Evolutionary conservation across 2,329 filamentous ascomycete species (phyloP).

Genomic region (Saccharata proteae): DNA sequence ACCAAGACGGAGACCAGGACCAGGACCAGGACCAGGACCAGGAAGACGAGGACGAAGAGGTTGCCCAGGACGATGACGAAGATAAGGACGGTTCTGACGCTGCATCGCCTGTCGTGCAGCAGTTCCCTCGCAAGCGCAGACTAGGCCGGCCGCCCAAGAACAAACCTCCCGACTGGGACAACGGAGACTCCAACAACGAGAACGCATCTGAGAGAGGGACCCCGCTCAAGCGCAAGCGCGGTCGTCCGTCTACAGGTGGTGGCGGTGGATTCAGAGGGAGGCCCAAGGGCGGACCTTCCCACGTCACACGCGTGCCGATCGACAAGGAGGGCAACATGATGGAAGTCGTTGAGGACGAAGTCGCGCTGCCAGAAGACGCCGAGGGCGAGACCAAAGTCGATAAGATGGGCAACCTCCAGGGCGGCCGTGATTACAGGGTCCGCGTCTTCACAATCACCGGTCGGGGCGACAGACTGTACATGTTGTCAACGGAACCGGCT

Average conservation of each 20-base stretch:
- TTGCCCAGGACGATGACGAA: slow-evolving; percentile 36
- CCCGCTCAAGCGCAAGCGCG: slow-evolving; percentile 36
- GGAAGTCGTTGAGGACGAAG: slow-evolving; percentile 85
- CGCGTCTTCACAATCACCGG: slow-evolving; percentile 86
- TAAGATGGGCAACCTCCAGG: slow-evolving; percentile 70
- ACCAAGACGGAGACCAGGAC: too few species aligned
- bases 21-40: slow-evolving; percentile 29
- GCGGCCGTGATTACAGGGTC: slow-evolving; percentile 83
- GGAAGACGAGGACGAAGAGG: slow-evolving; percentile 33
- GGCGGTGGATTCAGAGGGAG: slow-evolving; percentile 59
- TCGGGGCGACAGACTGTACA: slow-evolving; percentile 78
- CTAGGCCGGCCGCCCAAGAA: slow-evolving; percentile 83
- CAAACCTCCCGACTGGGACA: slow-evolving; percentile 66
- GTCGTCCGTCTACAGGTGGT: slow-evolving; percentile 36
- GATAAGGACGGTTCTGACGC: slow-evolving; percentile 23
- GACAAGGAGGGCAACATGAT: slow-evolving; percentile 90
- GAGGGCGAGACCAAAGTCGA: slow-evolving; percentile 92
- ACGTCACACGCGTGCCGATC: slow-evolving; percentile 71
- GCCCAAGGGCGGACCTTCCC: slow-evolving; percentile 58
- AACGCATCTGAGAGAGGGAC: slow-evolving; percentile 35
- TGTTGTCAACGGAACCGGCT: slow-evolving; percentile 95
- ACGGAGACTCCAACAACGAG: slow-evolving; percentile 39
- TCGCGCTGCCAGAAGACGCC: slow-evolving; percentile 71
- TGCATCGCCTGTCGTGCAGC: slow-evolving; percentile 38
- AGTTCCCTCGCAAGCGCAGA: slow-evolving; percentile 57